phyloP scores from a whole-genome alignment of 345 rosid genomes.

The Luvunga scandens region DNA sequence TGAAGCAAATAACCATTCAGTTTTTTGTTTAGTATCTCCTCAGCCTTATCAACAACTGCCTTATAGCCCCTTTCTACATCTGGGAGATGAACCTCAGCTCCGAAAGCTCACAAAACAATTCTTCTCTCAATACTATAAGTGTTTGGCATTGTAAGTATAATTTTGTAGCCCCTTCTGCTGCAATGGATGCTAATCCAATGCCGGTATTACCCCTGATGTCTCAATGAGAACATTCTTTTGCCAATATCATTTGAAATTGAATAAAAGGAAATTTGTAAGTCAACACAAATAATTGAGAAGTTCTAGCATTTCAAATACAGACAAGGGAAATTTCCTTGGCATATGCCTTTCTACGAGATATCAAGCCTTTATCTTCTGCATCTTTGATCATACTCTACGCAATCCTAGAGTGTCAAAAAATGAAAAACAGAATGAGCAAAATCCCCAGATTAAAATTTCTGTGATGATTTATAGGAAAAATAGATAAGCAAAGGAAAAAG shows the following conservation, averaged over 20 bases:
- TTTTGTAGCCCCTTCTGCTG: slow-evolving; percentile 65
- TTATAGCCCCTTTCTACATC: slow-evolving; percentile 45
- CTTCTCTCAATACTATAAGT: slow-evolving; percentile 55
- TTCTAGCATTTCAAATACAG: background rate
- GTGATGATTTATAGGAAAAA: no score
- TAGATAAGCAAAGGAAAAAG: background rate
- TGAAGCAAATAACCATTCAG: slow-evolving; percentile 42
- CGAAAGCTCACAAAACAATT: slow-evolving; percentile 56
- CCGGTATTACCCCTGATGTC: slow-evolving; percentile 72
- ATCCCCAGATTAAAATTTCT: no score
- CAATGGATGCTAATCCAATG: slow-evolving; percentile 65
- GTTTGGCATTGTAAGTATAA: slow-evolving; percentile 62
- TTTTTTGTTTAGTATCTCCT: slow-evolving; percentile 49
- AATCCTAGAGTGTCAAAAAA: slow-evolving; percentile 24
- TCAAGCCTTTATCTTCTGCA: slow-evolving; percentile 66
- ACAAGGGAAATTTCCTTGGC: background rate
- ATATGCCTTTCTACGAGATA: slow-evolving; percentile 54
- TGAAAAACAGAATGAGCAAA: no score
- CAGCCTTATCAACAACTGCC: slow-evolving; percentile 39
- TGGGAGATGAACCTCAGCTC: slow-evolving; percentile 60
- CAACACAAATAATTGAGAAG: background rate
- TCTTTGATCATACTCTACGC: slow-evolving; percentile 60
- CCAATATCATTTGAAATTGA: background rate
- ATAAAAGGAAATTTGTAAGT: background rate
- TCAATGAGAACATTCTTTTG: slow-evolving; percentile 50